Evolutionary conservation across 2,329 filamentous ascomycete species (phyloP), one percentile per base, ranked within the genome.

Genomic region (Colletotrichum costaricense): DNA sequence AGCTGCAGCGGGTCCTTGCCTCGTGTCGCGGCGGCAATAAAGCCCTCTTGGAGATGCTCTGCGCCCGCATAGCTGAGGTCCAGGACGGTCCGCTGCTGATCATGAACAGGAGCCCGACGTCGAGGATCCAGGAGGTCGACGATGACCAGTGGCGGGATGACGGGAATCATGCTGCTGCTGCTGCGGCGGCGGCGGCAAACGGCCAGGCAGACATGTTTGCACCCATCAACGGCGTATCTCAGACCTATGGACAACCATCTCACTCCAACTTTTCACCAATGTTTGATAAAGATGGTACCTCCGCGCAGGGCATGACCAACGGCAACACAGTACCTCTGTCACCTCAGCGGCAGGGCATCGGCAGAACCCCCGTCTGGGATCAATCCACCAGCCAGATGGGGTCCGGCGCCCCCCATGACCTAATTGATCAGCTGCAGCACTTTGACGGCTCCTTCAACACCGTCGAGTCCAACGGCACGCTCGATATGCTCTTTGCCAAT

Each of bases 1-100:
- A 81, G 46, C 76, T 86, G 6, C 83, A 84, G 55, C 78, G 78
- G 55, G 81, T 86, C 8, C 78, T 86, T 12, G 82, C 82, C 0
- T 84, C 82, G 2, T 86, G 82, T 0, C 80, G 85, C 14, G 85
- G 85, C 6, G 85, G 85, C 5, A 86, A 86, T 60, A 79, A 81
- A 56, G 80, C 80, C 6, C 76, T 86, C 0, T 75, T 86, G 3
- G 79, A 79, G 1, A 77, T 84, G 19, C 77, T 86, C 19, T 74
- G 72, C 5, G 42, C 67, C 9, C 74, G 74, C 16, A 75, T 75
- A 49, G 72, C 74, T 6, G 72, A 74, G 35, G 68, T 74, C 9
- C 72, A 75, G 30, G 72, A 71, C 4, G 67, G 60, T 0, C 72
- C 72, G 28, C 33, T 71, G 7, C 46, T 55, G 19, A 52, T 65